phyloP scores from a whole-genome alignment of 352 stramenopile species.

The Discostella stelligera region DNA sequence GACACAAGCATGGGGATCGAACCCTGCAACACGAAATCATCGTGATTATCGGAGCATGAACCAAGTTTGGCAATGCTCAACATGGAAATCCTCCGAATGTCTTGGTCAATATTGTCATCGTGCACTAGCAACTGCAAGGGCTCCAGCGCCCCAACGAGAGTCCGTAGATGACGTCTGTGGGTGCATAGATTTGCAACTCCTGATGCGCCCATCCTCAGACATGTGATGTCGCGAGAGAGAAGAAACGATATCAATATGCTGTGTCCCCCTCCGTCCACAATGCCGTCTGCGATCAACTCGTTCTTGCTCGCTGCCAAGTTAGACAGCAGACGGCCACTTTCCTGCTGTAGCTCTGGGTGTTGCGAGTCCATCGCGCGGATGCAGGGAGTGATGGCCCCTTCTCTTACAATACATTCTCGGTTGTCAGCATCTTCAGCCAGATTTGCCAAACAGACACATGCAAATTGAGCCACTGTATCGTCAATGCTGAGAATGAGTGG shows the following conservation, averaged over 20 bases:
- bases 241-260: conserved; percentile 94
- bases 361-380: conserved; percentile 93
- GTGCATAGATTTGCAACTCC: conserved; percentile 94
- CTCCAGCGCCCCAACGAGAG: conserved; percentile 92
- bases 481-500: conserved; percentile 91
- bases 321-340: conserved; percentile 87
- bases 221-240: conserved; percentile 91
- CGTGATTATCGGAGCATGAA: conserved; percentile 91
- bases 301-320: conserved; percentile 89
- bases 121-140: conserved; percentile 91
- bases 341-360: conserved; percentile 91
- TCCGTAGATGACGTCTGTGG: conserved; percentile 84
- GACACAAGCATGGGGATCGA: conserved; percentile 93
- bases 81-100: conserved; percentile 92
- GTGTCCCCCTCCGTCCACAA: conserved; percentile 90
- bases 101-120: conserved; percentile 92
- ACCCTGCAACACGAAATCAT: conserved; percentile 90
- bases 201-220: conserved; percentile 89
- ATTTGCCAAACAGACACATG: conserved; percentile 91
- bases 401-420: conserved; percentile 90
- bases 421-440: conserved; percentile 93
- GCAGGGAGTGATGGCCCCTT: conserved; percentile 89
- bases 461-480: conserved; percentile 88
- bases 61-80: conserved; percentile 92
- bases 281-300: conserved; percentile 87